These are phyloP conservation scores for Metschnikowia matae DNA, from an alignment of 805 yeast species.

Conservation along the genomic window DNA sequence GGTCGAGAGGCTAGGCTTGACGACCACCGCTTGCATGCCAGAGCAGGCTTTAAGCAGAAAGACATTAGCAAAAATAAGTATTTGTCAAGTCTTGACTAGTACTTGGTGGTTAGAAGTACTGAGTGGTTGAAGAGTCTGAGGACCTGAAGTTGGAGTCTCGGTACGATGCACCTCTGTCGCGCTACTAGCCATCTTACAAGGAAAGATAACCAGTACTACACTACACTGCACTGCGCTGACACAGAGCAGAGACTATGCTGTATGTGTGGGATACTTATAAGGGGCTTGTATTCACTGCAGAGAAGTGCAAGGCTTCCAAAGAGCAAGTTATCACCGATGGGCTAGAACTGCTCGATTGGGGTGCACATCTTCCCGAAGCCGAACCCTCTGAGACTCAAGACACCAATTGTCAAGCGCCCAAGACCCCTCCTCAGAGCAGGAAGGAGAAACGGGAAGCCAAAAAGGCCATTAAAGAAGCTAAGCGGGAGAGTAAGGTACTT, in stretches of 20 bases:
- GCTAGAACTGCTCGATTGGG: conserved; percentile 14
- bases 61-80: background rate
- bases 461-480: background rate
- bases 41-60: background rate
- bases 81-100: no score
- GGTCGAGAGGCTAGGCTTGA: conserved; percentile 24
- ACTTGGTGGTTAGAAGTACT: background rate
- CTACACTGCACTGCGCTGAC: background rate
- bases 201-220: background rate
- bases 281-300: conserved; percentile 17
- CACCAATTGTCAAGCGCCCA: background rate
- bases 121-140: background rate
- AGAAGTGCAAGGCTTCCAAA: background rate
- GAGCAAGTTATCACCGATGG: conserved; percentile 7
- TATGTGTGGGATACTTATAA: conserved; percentile 16
- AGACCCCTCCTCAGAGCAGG: conserved; percentile 6
- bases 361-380: conserved; percentile 3
- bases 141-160: background rate
- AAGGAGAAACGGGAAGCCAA: conserved; percentile 9
- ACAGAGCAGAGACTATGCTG: conserved; percentile 7
- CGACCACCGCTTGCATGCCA: conserved; percentile 2
- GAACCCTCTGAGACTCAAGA: background rate
- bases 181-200: conserved; percentile 1
- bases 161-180: background rate
- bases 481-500: background rate